These are phyloP conservation scores for Candida krabiensis DNA, from an alignment of 805 yeast genomes.

Conservation along the genomic window DNA sequence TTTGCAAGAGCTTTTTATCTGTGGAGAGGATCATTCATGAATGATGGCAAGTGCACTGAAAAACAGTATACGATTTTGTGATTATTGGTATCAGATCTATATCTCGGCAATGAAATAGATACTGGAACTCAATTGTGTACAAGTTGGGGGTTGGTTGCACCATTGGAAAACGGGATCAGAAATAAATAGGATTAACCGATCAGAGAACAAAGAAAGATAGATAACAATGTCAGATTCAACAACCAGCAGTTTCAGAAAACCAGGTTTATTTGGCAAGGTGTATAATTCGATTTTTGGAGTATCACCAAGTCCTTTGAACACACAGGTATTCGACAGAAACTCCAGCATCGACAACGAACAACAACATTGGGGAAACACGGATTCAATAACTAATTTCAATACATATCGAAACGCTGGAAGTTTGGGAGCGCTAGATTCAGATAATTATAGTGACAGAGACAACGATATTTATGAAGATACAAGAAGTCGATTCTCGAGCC, in stretches of 20 bases:
- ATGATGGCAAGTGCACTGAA: too few species aligned
- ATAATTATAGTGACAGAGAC: too few species aligned
- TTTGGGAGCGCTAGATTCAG: slow-evolving; percentile 18
- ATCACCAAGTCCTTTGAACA: slow-evolving; percentile 18
- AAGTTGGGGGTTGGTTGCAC: too few species aligned
- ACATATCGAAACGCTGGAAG: slow-evolving; percentile 21
- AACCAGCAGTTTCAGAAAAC: slow-evolving; percentile 4
- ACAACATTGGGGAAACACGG: slow-evolving; percentile 8
- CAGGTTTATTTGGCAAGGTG: slow-evolving; percentile 21
- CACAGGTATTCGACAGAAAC: slow-evolving; percentile 7
- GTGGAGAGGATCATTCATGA: too few species aligned
- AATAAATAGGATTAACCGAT: too few species aligned
- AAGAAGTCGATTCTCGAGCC: slow-evolving; percentile 16
- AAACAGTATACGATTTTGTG: too few species aligned
- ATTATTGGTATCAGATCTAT: too few species aligned
- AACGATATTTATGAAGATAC: slow-evolving; percentile 30
- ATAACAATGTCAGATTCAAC: slow-evolving; percentile 12
- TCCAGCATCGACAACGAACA: neutral
- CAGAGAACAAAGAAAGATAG: too few species aligned
- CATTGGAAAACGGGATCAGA: too few species aligned
- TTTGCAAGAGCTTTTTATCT: too few species aligned
- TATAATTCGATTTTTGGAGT: slow-evolving; percentile 19
- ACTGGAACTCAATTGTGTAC: too few species aligned
- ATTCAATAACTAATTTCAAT: slow-evolving; percentile 13
- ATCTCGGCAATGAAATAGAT: too few species aligned